Evolutionary conservation across 768 basidiomycete species (phyloP).

Genomic region (Boletus vinaceobasis): DNA sequence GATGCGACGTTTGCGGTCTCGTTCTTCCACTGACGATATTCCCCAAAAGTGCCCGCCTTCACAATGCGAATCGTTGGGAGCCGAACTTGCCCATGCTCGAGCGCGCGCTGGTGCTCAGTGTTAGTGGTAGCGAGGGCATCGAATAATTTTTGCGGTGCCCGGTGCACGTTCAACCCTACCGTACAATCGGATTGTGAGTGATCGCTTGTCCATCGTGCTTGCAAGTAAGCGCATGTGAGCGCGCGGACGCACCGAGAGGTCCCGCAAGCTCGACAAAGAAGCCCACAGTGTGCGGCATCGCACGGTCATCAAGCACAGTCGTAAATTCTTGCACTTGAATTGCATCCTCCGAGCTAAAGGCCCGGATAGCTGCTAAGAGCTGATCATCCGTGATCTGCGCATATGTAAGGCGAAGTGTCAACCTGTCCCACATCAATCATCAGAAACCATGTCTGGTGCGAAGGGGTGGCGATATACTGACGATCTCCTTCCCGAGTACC

Average conservation of each 20-base stretch:
- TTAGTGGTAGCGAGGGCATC: slow-evolving; percentile 6
- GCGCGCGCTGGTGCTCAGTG: background rate
- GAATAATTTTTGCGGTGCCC: slow-evolving; percentile 2
- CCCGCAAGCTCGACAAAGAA: slow-evolving; percentile 17
- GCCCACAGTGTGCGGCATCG: background rate
- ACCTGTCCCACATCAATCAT: background rate
- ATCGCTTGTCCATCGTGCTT: background rate
- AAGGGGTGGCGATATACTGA: slow-evolving; percentile 3
- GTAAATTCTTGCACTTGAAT: slow-evolving; percentile 16
- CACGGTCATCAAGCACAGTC: slow-evolving; percentile 13
- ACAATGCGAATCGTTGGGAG: slow-evolving; percentile 24
- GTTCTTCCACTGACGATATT: slow-evolving; percentile 14
- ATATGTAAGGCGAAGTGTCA: slow-evolving; percentile 5
- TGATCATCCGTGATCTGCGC: slow-evolving; percentile 8
- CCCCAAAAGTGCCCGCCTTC: slow-evolving; percentile 16
- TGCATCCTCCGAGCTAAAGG: background rate
- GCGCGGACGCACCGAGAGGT: slow-evolving; percentile 6
- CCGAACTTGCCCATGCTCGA: background rate
- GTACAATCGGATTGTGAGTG: background rate
- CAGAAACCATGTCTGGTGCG: background rate
- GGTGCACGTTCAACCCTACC: slow-evolving; percentile 6
- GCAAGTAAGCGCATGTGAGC: background rate
- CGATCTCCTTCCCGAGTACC: slow-evolving; percentile 14
- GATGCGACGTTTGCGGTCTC: background rate
- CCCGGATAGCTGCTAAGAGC: slow-evolving; percentile 2